phyloP scores from a whole-genome alignment of 2,329 filamentous ascomycete species.

The Fusarium burgessii region DNA sequence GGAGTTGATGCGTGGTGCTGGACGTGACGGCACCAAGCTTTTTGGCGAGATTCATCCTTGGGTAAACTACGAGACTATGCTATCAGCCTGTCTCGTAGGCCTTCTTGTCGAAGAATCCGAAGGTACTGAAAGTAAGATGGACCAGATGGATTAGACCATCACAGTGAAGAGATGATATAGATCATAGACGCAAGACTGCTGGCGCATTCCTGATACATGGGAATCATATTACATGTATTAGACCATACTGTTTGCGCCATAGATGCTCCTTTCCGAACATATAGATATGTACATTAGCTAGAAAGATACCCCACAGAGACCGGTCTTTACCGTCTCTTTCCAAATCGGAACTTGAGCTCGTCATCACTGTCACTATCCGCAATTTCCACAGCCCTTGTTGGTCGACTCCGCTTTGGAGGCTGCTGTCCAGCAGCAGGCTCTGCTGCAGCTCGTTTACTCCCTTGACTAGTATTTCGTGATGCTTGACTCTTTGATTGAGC shows the following conservation, averaged over 20 bases:
- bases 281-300: conserved; percentile 45
- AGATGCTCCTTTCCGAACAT: conserved; percentile 22
- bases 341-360: conserved; percentile 68
- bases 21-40: conserved; percentile 70
- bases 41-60: conserved; percentile 77
- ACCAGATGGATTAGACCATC: conserved; percentile 68
- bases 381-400: conserved; percentile 50
- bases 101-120: conserved; percentile 69
- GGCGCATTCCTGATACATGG: background rate
- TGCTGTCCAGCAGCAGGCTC: conserved; percentile 46
- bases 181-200: background rate
- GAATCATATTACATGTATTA: conserved; percentile 10
- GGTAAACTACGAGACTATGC: conserved; percentile 80
- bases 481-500: conserved; percentile 47
- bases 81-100: conserved; percentile 72
- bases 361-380: conserved; percentile 65
- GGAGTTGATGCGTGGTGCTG: conserved; percentile 75
- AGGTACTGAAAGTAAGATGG: conserved; percentile 62
- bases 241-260: conserved; percentile 20
- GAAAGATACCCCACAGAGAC: conserved; percentile 50
- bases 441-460: conserved; percentile 52
- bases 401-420: conserved; percentile 50
- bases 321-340: conserved; percentile 57
- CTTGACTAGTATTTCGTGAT: conserved; percentile 44
- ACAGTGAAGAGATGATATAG: background rate